Base-by-base conservation (phyloP, 1,284 basidiomycete species). In the Hortiboletus rubellus region DNA sequence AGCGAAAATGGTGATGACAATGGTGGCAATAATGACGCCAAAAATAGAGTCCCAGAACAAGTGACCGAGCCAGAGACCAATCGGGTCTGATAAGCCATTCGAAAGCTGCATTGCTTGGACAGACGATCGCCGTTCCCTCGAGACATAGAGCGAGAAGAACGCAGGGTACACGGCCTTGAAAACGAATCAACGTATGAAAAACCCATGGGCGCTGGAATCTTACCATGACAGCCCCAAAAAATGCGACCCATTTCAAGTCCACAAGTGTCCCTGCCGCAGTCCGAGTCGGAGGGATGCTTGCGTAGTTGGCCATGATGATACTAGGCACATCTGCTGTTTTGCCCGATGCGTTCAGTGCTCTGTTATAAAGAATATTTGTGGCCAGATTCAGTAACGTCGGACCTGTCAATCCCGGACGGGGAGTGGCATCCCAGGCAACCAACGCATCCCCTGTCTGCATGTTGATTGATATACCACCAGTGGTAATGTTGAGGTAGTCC, bases 31-130 rank as follows among this genome's bases (percentile, higher is more conserved):
- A 36, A 87, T 68, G 17, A 86, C 55, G 3, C 83, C 79, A 62
- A 82, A 81, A 5, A 89, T 80, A 1, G 84, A 76, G 66, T 93
- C 91, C 70, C 89, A 91, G 62, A 88, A 74, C 7, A 92, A 77
- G 71, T 93, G 91, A 0, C 91, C 91, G 2, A 92, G 75, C 90
- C 91, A 92, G 27, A 92, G 76, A 0, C 87, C 88, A 33, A 83
- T 71, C 6, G 91, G 89, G 53, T 88, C 78, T 7, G 85, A 80
- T 34, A 92, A 75, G 1, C 91, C 91, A 66, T 93, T 93, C 34
- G 87, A 90, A 31, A 88, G 74, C 60, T 89, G 86, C 87, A 89
- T 92, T 6, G 87, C 88, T 72, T 86, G 89, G 3, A 86, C 88
- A 42, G 82, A 83, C 9, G 85, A 86, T 44, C 79, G 78, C 31